Evolutionary conservation across 2,329 filamentous ascomycete species (phyloP).

Genomic region (Fusarium hainanense): DNA sequence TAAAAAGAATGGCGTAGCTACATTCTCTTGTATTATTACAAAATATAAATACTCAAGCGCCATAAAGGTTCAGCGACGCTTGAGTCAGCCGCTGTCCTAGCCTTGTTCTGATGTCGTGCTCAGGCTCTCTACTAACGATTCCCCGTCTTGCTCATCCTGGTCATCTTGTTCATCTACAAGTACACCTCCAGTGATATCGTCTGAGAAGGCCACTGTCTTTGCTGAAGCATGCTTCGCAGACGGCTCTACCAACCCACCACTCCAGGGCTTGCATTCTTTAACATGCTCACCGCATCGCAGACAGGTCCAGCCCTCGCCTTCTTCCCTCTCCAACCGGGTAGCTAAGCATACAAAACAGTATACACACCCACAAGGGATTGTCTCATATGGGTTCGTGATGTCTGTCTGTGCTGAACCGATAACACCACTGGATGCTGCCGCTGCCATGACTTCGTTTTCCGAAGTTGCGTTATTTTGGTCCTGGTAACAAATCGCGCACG

Average conservation of each 20-base stretch:
- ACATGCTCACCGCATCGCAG: slow-evolving; percentile 86
- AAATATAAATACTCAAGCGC: slow-evolving; percentile 9
- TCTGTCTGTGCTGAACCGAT: slow-evolving; percentile 91
- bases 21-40: slow-evolving; percentile 23
- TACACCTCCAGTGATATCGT: slow-evolving; percentile 58
- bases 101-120: slow-evolving; percentile 37
- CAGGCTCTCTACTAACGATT: slow-evolving; percentile 39
- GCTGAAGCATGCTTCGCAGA: slow-evolving; percentile 55
- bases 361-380: slow-evolving; percentile 87
- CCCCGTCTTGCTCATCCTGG: slow-evolving; percentile 41
- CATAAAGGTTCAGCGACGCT: not conserved
- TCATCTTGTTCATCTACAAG: slow-evolving; percentile 47
- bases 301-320: slow-evolving; percentile 94
- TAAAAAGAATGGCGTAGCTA: not conserved
- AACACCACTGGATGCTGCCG: slow-evolving; percentile 77
- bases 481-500: slow-evolving; percentile 96
- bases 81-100: not conserved
- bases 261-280: slow-evolving; percentile 90
- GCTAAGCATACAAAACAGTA: slow-evolving; percentile 98
- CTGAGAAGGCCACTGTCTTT: slow-evolving; percentile 73
- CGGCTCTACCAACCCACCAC: slow-evolving; percentile 82
- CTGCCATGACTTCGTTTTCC: slow-evolving; percentile 81
- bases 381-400: slow-evolving; percentile 95
- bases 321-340: slow-evolving; percentile 87
- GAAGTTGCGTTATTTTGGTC: slow-evolving; percentile 81